A percentile compares a stretch with the other conserved stretches of the same genome.
These are phyloP conservation scores for Limonomyces culmigenus DNA, from an alignment of 1,284 basidiomycete species.

Conservation along the genomic window DNA sequence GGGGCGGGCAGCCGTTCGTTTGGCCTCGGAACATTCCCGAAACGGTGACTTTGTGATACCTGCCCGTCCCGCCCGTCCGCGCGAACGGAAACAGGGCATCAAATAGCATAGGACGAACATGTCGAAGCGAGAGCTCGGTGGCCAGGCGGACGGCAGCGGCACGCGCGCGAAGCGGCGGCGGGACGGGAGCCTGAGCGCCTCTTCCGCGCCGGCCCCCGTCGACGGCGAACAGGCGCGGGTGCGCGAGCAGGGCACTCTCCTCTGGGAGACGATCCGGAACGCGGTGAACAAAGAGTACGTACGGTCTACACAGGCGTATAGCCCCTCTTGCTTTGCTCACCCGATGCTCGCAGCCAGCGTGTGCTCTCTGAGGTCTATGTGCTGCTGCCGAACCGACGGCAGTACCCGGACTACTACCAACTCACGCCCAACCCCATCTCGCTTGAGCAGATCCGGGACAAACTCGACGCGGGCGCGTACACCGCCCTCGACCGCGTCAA, in stretches of 20 bases:
- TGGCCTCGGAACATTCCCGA: too few relatives aligned
- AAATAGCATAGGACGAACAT: too few relatives aligned
- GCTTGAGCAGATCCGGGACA: slow-evolving; percentile 73
- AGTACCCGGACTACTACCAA: slow-evolving; percentile 86
- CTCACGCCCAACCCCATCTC: slow-evolving; percentile 66
- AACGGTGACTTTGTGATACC: too few relatives aligned
- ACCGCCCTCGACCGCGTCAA: slow-evolving; percentile 53
- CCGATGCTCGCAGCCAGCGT: slow-evolving; percentile 31
- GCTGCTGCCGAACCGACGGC: slow-evolving; percentile 56
- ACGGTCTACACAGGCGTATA: slow-evolving; percentile 14
- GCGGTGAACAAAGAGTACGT: slow-evolving; percentile 73
- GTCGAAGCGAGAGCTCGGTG: slow-evolving; percentile 50
- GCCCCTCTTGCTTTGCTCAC: slow-evolving; percentile 9
- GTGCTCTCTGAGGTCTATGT: slow-evolving; percentile 59
- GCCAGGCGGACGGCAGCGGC: slow-evolving; percentile 34
- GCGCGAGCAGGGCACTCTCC: slow-evolving; percentile 40
- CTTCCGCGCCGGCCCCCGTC: too few relatives aligned
- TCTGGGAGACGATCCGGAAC: slow-evolving; percentile 63
- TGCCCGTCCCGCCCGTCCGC: too few relatives aligned
- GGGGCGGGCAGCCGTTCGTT: too few relatives aligned
- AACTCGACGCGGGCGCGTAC: slow-evolving; percentile 53
- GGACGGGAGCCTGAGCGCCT: slow-evolving; percentile 28
- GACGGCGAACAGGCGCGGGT: too few relatives aligned
- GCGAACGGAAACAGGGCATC: too few relatives aligned
- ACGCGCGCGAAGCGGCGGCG: slow-evolving; percentile 56